phyloP scores from a whole-genome alignment of 2,329 filamentous ascomycete genomes.

The Xylariaceae sp. region DNA sequence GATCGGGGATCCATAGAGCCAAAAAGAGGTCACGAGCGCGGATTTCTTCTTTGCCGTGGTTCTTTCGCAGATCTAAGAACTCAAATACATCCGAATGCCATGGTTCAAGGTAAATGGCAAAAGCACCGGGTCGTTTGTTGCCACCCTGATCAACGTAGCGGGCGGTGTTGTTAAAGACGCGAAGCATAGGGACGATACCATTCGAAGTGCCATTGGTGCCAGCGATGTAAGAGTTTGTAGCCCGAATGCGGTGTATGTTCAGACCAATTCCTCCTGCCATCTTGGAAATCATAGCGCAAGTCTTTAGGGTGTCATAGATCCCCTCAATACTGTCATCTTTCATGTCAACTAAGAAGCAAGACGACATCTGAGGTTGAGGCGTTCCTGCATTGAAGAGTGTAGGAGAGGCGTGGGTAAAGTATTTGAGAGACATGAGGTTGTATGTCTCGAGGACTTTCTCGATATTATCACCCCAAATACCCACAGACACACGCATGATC shows the following conservation, averaged over 20 bases:
- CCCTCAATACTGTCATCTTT: slow-evolving; percentile 99
- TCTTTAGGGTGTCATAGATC: slow-evolving; percentile 99
- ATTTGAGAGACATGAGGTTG: slow-evolving; percentile 97
- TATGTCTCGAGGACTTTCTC: slow-evolving; percentile 96
- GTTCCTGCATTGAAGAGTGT: slow-evolving; percentile 98
- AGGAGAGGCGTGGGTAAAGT: slow-evolving; percentile 96
- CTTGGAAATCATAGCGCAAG: slow-evolving; percentile 99
- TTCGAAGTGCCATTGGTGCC: slow-evolving; percentile 98
- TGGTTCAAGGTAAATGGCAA: slow-evolving; percentile 97
- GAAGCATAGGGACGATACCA: slow-evolving; percentile 94
- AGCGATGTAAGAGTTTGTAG: slow-evolving; percentile 95
- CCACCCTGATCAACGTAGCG: slow-evolving; percentile 98
- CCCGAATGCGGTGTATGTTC: slow-evolving; percentile 93
- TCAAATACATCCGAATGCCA: slow-evolving; percentile 98
- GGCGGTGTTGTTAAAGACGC: slow-evolving; percentile 98
- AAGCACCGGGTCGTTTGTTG: slow-evolving; percentile 97
- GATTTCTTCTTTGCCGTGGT: slow-evolving; percentile 97
- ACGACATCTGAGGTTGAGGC: slow-evolving; percentile 88
- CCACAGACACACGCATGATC: slow-evolving; percentile 98
- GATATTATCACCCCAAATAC: slow-evolving; percentile 91
- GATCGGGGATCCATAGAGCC: slow-evolving; percentile 94
- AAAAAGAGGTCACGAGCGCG: slow-evolving; percentile 97
- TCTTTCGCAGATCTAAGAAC: slow-evolving; percentile 97
- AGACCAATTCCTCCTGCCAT: slow-evolving; percentile 97
- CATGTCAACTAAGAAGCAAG: slow-evolving; percentile 98